Percentiles rank a stretch among this genome's conserved stretches.
Conservation (phyloP, 257 asterid genomes). For the Capsicum pubescens region DNA sequence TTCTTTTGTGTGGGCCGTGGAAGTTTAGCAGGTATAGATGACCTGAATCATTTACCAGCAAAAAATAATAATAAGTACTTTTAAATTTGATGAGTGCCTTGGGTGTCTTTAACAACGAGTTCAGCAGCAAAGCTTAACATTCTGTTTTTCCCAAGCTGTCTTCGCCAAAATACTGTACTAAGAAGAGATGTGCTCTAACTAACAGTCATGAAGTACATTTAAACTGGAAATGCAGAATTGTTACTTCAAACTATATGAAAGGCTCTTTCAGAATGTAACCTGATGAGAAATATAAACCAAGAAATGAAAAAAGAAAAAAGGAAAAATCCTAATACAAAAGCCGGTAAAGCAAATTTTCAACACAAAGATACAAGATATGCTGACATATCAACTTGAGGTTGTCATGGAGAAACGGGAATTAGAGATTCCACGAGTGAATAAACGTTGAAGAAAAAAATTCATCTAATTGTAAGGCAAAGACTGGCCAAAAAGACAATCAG, state of each 20-base stretch:
- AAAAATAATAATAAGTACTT: neutral
- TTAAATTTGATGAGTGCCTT: neutral
- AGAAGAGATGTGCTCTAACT: slow-evolving; percentile 22
- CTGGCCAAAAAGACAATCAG: slow-evolving; percentile 3
- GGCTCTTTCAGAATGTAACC: neutral
- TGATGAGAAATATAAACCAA: neutral
- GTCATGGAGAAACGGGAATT: neutral
- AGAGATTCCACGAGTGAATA: neutral
- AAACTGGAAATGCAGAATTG: slow-evolving; percentile 6
- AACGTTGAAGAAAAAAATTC: neutral
- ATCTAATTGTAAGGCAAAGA: slow-evolving; percentile 5
- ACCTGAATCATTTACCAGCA: slow-evolving; percentile 50
- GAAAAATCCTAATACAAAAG: slow-evolving; percentile 6
- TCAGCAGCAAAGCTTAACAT: neutral
- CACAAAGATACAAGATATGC: neutral
- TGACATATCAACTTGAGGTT: neutral
- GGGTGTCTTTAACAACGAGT: neutral
- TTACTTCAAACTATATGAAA: neutral
- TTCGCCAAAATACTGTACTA: neutral
- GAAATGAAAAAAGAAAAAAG: slow-evolving; percentile 6
- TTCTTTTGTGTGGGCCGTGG: slow-evolving; percentile 69
- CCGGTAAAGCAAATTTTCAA: neutral
- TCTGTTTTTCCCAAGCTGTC: neutral
- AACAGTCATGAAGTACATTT: neutral
- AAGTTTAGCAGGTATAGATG: slow-evolving; percentile 48